A percentile compares a stretch with the other conserved stretches of the same genome.
These are phyloP conservation scores for Aspergillus floridensis DNA, from an alignment of 2,329 filamentous ascomycete species.

Conservation along the genomic window DNA sequence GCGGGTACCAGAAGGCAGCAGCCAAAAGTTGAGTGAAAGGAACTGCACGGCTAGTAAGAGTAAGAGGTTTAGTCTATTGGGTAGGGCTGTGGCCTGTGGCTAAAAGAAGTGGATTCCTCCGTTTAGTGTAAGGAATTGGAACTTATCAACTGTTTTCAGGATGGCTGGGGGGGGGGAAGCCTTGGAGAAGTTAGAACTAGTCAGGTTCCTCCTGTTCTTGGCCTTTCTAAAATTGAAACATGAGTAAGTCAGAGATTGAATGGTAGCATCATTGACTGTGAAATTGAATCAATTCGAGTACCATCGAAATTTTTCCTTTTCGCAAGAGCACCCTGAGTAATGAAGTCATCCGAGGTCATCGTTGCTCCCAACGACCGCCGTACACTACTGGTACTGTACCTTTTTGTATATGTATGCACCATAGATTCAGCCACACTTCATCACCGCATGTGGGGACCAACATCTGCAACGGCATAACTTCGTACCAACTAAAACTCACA, in stretches of 20 bases:
- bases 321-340: not conserved
- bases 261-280: not conserved
- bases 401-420: too few relatives aligned
- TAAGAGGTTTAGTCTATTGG: conserved; percentile 7
- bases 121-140: not conserved
- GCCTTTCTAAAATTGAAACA: not conserved
- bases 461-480: too few relatives aligned
- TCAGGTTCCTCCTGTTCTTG: not conserved
- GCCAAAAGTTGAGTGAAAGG: conserved; percentile 10
- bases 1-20: conserved; percentile 21
- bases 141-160: conserved; percentile 11
- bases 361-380: not conserved
- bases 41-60: conserved; percentile 8
- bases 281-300: not conserved
- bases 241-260: not conserved
- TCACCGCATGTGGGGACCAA: too few relatives aligned
- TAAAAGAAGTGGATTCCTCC: not conserved
- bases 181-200: not conserved
- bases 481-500: too few relatives aligned
- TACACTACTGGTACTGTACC: too few relatives aligned
- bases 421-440: too few relatives aligned
- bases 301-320: too few relatives aligned
- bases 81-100: not conserved
- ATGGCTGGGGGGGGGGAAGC: not conserved
- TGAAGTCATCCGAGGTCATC: not conserved